A percentile compares a stretch with the other conserved stretches of the same genome.
phyloP scores from a whole-genome alignment of 176 grass and related monocot genomes.

The Phoenix roebelenii region DNA sequence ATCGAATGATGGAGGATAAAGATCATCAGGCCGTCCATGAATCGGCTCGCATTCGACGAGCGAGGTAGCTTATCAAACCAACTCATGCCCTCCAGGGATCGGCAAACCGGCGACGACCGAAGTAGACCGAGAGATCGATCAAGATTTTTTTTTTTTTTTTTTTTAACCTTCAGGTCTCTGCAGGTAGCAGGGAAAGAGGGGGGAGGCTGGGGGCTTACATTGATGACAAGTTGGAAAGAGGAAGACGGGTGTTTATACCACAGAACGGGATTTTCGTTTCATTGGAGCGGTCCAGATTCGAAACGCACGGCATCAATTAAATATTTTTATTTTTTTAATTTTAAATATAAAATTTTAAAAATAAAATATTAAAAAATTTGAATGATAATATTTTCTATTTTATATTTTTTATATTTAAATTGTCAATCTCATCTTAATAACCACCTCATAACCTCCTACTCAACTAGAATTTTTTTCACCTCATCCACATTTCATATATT shows the following conservation, averaged over 20 bases:
- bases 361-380: too few species aligned
- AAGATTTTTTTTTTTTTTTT: background rate
- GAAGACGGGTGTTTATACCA: background rate
- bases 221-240: conserved; percentile 2
- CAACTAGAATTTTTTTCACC: too few species aligned
- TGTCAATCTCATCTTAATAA: too few species aligned
- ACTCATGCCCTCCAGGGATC: conserved; percentile 54
- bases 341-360: too few species aligned
- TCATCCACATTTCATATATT: too few species aligned
- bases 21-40: conserved; percentile 96
- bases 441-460: too few species aligned
- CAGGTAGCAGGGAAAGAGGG: background rate
- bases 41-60: conserved; percentile 27
- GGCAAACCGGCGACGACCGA: conserved; percentile 28
- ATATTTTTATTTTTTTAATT: too few species aligned
- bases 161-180: background rate
- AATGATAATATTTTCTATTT: too few species aligned
- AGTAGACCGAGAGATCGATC: background rate
- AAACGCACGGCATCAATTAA: too few species aligned
- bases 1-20: conserved; percentile 91
- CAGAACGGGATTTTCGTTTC: too few species aligned
- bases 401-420: too few species aligned
- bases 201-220: background rate
- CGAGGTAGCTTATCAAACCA: conserved; percentile 50
- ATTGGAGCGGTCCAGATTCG: too few species aligned